Evolutionary conservation across 2,329 filamentous ascomycete species (phyloP).

Genomic region (Phoma sp.): DNA sequence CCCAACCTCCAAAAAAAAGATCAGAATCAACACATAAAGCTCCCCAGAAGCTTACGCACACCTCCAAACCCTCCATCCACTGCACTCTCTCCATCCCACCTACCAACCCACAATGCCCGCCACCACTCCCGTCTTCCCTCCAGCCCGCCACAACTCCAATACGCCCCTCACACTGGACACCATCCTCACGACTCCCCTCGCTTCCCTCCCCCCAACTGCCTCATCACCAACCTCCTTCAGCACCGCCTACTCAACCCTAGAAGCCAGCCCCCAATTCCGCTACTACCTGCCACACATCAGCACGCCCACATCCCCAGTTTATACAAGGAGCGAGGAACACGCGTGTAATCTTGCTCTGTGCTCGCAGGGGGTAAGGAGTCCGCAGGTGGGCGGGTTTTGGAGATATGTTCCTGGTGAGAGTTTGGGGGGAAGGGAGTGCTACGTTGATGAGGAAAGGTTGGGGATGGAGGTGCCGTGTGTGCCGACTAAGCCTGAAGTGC

Average conservation of each 20-base stretch:
- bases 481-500: too few species aligned
- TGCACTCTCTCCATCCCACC: not conserved
- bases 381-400: not conserved
- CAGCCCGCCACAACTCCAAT: not conserved
- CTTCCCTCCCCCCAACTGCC: conserved; percentile 12
- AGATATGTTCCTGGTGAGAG: not conserved
- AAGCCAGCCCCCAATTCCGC: not conserved
- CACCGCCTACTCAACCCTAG: not conserved
- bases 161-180: not conserved
- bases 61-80: not conserved
- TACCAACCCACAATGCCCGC: not conserved
- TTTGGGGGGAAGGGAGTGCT: not conserved
- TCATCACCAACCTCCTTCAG: not conserved
- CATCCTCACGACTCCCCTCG: conserved; percentile 21
- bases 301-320: not conserved
- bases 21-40: not conserved
- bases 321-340: not conserved
- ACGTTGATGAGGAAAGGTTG: not conserved
- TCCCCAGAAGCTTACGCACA: not conserved
- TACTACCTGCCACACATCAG: conserved; percentile 7
- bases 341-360: not conserved
- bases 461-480: too few species aligned
- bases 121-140: not conserved
- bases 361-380: not conserved
- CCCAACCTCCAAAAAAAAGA: not conserved